Evolutionary conservation across 768 basidiomycete species (phyloP).

Genomic region (Pleurotus eryngii): DNA sequence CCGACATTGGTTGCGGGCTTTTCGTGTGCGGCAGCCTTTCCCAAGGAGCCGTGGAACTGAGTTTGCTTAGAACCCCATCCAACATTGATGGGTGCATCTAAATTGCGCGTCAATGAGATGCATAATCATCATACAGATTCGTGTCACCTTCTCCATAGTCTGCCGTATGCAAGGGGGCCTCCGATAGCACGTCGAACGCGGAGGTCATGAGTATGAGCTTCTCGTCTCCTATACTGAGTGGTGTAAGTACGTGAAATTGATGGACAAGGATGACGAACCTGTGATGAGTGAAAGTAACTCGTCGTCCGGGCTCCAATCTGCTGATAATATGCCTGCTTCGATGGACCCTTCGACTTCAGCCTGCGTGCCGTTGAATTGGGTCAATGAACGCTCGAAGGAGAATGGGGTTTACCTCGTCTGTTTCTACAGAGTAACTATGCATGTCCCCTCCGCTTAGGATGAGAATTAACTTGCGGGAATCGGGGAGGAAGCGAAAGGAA

Average conservation of each 20-base stretch:
- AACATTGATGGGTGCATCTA: conserved; percentile 89
- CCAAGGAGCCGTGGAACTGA: conserved; percentile 95
- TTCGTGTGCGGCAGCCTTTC: conserved; percentile 76
- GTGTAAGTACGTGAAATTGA: neutral
- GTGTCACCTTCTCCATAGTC: conserved; percentile 83
- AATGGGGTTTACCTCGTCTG: conserved; percentile 42
- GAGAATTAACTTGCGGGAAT: conserved; percentile 61
- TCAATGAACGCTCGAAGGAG: neutral
- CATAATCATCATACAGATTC: neutral
- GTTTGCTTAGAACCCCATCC: conserved; percentile 98
- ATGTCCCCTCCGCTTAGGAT: conserved; percentile 84
- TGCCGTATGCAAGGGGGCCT: conserved; percentile 62
- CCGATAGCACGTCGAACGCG: conserved; percentile 84
- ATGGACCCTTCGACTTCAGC: conserved; percentile 83
- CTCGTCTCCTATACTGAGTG: conserved; percentile 48
- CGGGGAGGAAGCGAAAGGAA: conserved; percentile 67
- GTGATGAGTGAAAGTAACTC: conserved; percentile 80
- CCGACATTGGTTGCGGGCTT: conserved; percentile 37
- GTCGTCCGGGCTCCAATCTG: conserved; percentile 91
- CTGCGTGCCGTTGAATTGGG: conserved; percentile 32
- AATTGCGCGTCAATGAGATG: conserved; percentile 6
- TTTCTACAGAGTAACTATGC: conserved; percentile 56
- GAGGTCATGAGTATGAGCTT: conserved; percentile 88
- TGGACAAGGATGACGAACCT: conserved; percentile 38
- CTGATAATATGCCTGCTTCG: conserved; percentile 78